These are phyloP conservation scores for Cladosporium sp. DNA, from an alignment of 2,329 filamentous ascomycete genomes.

Conservation along the genomic window DNA sequence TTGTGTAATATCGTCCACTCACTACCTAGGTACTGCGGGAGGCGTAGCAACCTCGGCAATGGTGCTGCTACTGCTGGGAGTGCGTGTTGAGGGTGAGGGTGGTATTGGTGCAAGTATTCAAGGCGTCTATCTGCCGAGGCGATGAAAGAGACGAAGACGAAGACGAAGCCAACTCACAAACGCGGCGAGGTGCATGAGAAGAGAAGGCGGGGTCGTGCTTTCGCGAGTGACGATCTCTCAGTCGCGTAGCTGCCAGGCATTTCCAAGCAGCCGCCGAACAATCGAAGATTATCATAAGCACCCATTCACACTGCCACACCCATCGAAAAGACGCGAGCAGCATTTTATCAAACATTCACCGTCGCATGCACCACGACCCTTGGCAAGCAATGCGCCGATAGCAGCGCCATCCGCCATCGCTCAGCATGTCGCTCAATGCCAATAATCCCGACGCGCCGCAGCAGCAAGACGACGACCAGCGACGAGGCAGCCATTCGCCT, in stretches of 20 bases:
- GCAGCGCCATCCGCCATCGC: slow-evolving; percentile 17
- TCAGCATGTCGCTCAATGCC: slow-evolving; percentile 26
- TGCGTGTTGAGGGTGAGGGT: no score
- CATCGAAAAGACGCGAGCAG: neutral
- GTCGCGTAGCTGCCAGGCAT: neutral
- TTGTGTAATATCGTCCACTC: no score
- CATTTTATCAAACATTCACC: neutral
- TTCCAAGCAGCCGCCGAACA: neutral
- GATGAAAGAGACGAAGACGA: no score
- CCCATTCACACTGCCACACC: no score
- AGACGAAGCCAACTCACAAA: no score
- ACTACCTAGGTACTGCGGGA: no score
- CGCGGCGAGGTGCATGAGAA: no score
- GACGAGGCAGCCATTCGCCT: slow-evolving; percentile 8
- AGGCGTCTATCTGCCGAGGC: no score
- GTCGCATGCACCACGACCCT: neutral
- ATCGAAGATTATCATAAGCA: neutral
- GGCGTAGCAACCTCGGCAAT: neutral
- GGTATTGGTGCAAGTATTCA: no score
- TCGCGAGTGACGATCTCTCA: neutral
- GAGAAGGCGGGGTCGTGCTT: neutral
- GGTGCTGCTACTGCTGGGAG: neutral
- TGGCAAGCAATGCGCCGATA: slow-evolving; percentile 16
- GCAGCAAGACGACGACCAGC: neutral
- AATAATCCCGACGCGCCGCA: slow-evolving; percentile 26